Conservation (phyloP, 345 rosid genomes). For the Acer campestre region DNA sequence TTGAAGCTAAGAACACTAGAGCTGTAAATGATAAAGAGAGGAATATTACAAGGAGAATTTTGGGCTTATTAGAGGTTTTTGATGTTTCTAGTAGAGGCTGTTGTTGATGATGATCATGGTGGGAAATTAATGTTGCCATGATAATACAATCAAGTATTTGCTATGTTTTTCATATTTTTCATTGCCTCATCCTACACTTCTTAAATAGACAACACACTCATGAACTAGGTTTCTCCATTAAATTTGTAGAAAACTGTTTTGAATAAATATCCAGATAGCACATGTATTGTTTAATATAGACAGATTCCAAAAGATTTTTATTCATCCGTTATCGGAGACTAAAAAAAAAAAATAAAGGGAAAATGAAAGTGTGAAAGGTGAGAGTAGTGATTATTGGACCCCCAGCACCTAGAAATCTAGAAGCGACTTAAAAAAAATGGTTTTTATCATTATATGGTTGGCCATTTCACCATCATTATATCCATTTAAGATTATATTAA, state of each 20-base stretch:
- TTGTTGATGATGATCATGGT: constrained; percentile 12
- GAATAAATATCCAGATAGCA: no score
- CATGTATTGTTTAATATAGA: no score
- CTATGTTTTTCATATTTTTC: neutral
- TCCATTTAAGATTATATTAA: no score
- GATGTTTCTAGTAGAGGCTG: constrained; percentile 54
- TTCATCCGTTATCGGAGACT: no score
- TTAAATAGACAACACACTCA: neutral
- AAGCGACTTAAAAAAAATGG: neutral
- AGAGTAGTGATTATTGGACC: neutral
- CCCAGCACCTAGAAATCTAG: neutral
- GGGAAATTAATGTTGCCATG: constrained; percentile 28
- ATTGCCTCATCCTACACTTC: neutral
- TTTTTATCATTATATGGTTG: neutral
- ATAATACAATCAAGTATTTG: neutral
- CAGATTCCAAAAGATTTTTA: no score
- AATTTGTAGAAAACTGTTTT: no score
- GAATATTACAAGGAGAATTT: constrained; percentile 36
- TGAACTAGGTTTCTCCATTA: no score
- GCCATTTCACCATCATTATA: neutral
- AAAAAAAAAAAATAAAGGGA: no score
- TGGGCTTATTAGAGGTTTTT: constrained; percentile 32
- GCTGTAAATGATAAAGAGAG: constrained; percentile 30
- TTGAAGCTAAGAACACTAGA: constrained; percentile 33
- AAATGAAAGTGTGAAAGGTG: neutral